Evolutionary conservation across 1,284 basidiomycete species (phyloP), one percentile per base, ranked within the genome.

Genomic region (Earliella scabrosa): DNA sequence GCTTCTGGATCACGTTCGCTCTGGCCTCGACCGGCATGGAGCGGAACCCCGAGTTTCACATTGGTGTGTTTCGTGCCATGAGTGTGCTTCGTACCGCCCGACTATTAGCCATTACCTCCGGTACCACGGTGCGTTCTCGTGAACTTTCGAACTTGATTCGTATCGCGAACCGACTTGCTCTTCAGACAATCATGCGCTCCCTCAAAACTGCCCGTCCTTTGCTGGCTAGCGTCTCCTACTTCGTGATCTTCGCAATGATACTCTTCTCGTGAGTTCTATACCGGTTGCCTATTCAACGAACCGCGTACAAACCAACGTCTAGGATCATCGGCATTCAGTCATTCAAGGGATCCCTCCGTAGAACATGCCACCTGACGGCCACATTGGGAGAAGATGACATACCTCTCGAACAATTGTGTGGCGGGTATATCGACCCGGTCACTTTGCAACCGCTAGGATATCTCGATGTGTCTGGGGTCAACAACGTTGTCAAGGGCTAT

Each of bases 181-280:
- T n/a, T n/a, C 52, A 93, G 86, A 98, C 95, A 0, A 98, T 99
- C 68, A 88, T 98, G 78, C 89, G 88, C 56, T 96, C 93, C 10
- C 78, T 99, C 59, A 99, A 99, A 75, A 88, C 86, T 0, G 95
- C 97, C 0, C 85, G 89, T 16, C 95, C 96, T 1, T 77, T 98
- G 20, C 82, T 99, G 18, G 85, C 93, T 18, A 92, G 89, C 61
- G 96, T 98, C 6, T 83, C 93, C 1, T 93, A 93, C 71, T 98
- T 98, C 69, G 90, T 97, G 23, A 64, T 95, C 31, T 98, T 98
- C 67, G 95, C 95, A 0, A 91, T 95, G 76, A 76, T 90, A 5
- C 70, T 98, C 8, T 98, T 98, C 73, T 93, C 92, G 88, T 90
- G 59, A 67, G 88, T 77, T 5, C 11, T 16, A 10, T 18, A 20